Evolutionary conservation across 805 yeast species (phyloP), one percentile per base, ranked within the genome.

Genomic region (Nakazawaea molendinolei): DNA sequence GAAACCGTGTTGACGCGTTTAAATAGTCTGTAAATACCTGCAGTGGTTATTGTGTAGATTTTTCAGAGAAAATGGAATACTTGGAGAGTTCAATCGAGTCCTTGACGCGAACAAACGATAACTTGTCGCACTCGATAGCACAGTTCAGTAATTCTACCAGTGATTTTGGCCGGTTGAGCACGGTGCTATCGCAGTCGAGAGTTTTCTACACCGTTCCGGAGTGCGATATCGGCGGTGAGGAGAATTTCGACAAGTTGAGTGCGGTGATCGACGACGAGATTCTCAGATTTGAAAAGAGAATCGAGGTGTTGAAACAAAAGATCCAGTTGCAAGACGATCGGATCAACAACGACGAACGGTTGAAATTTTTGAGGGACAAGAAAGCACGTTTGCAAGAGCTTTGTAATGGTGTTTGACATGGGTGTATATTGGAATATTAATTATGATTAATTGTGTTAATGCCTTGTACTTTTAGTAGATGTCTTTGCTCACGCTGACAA

Each of bases 141-240:
- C 16, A 28, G 6, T 30, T 43, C 9, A 32, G 26, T 13, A 22
- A 25, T 4, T 39, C 42, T 3, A 30, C 47, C 8, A 21, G 30
- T 1, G 74, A 72, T 41, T 58, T 64, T 13, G 48, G 61, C 2
- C 44, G 72, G 6, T 49, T 69, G 24, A 56, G 54, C 25, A 51
- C 49, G 16, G 63, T 71, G 5, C 53, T 74, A n/a, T 46, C 55
- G 14, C 69, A 74, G 5, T 55, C 58, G 28, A 59, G 67, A 23
- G 70, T 71, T 16, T 74, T 71, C 52, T 74, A 73, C 5, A 50
- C 72, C 9, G 64, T 72, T 0, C 74, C 78, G 0, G 75, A 71
- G 42, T 51, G 55, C 37, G 75, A 71, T 36, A 48, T 72, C 18
- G 64, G 63, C 21, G 51, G 67, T 3, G 61, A 60, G 24, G 77